Conservation (phyloP, 75 land plant genomes). For the Sequoiadendron giganteum region DNA sequence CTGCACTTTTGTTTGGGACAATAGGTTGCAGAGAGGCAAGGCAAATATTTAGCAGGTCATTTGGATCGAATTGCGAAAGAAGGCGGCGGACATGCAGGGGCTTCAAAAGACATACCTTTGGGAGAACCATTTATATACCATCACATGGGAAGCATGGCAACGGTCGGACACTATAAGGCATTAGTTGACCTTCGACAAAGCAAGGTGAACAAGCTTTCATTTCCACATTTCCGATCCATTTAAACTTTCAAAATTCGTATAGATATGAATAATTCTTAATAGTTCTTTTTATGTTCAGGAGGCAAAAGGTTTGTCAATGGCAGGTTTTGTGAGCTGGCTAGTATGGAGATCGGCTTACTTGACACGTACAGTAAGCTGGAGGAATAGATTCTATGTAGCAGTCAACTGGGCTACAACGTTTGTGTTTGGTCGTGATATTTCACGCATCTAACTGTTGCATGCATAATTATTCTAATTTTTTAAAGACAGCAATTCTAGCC, state of each 20-base stretch:
- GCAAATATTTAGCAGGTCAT: constrained; percentile 51
- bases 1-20: constrained; percentile 3
- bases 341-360: constrained; percentile 79
- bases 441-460: constrained; percentile 22
- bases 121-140: constrained; percentile 66
- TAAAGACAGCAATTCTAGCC: background rate
- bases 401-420: constrained; percentile 78
- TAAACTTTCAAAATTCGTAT: background rate
- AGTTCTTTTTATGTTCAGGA: constrained; percentile 28
- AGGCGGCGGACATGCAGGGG: constrained; percentile 44
- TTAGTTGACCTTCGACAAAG: constrained; percentile 65
- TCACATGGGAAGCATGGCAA: constrained; percentile 72
- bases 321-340: constrained; percentile 69
- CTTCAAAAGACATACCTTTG: constrained; percentile 18
- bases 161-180: constrained; percentile 68
- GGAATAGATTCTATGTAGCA: constrained; percentile 76
- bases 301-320: constrained; percentile 50
- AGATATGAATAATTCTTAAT: background rate
- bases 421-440: constrained; percentile 67
- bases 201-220: constrained; percentile 39
- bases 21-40: constrained; percentile 79
- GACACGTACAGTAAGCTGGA: constrained; percentile 77
- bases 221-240: background rate
- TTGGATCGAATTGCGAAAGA: constrained; percentile 36
- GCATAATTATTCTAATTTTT: too few species aligned